Evolutionary conservation across 2,329 filamentous ascomycete genomes (phyloP), one percentile per base, ranked within the genome.

Genomic region (Fonsecaea multimorphosa): DNA sequence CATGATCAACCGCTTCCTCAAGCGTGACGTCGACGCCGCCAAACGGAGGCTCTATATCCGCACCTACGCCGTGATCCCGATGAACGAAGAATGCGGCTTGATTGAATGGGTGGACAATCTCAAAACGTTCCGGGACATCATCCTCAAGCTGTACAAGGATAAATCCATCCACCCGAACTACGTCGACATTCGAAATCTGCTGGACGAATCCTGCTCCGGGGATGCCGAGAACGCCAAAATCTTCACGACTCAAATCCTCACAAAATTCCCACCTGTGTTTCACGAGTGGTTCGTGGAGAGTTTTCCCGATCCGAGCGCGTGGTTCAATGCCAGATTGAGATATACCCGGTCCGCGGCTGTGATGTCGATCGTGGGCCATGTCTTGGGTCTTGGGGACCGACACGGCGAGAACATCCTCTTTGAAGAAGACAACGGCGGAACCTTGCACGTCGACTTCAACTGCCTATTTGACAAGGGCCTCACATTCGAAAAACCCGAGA

Each of bases 311-410:
- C 93, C 96, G 3, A 91, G 92, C 12, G 85, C 89, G 1, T 99
- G 95, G 95, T 96, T 99, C 77, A 86, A 88, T 1, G 93, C 94
- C 9, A 87, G 95, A 7, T 84, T 98, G 52, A 87, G 89, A 54
- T 99, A 98, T 79, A 96, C 95, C 1, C 88, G 95, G 3, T 96
- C 95, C 0, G 94, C 91, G 73, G 95, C 96, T 11, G 95, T 99
- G 71, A 99, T 99, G 93, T 97, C 93, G n/a, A 99, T 99, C 87
- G 92, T 97, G 3, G 95, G 95, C 57, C 96, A 96, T 63, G 93
- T 98, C 56, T 85, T 99, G 3, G 95, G 87, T 0, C 84, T 99
- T 0, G 95, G 95, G 44, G 95, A 99, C 78, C 89, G 95, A 3
- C 95, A 99, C 79, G 94, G 94, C 65, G 95, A 99, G 78, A 99